Evolutionary conservation across 441 rosid species (phyloP).

Genomic region (Eruca vesicaria): DNA sequence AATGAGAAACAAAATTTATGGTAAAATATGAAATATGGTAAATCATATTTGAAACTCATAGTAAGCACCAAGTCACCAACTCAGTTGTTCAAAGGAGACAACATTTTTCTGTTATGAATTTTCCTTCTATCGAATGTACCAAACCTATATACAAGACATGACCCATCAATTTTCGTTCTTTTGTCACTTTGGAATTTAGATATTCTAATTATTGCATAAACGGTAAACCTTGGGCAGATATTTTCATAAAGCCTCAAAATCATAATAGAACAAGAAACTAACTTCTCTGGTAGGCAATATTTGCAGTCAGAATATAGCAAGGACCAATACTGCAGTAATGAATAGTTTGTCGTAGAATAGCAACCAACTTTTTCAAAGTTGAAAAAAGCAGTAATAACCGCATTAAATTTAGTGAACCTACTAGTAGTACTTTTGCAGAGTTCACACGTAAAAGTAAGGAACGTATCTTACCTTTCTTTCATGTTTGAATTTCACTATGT

Average conservation of each 20-base stretch:
- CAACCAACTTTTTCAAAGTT: constrained; percentile 15
- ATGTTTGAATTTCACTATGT: not conserved
- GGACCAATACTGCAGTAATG: constrained; percentile 7
- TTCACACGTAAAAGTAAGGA: constrained; percentile 5
- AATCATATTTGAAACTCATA: not conserved
- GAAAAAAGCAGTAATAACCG: constrained; percentile 19
- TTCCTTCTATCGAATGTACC: not conserved
- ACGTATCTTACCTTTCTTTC: constrained; percentile 3
- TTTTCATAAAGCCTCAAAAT: not conserved
- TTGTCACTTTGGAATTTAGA: not conserved
- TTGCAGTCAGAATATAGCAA: not conserved
- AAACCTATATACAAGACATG: not conserved
- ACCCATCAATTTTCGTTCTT: not conserved
- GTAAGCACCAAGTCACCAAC: not conserved
- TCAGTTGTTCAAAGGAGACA: not conserved
- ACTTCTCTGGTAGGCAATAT: not conserved
- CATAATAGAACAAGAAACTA: not conserved
- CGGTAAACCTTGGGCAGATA: not conserved
- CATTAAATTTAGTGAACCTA: constrained; percentile 22
- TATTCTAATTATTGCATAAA: not conserved
- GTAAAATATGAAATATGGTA: not conserved
- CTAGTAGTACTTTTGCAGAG: constrained; percentile 15
- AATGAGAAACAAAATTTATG: not conserved
- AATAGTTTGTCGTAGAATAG: constrained; percentile 28
- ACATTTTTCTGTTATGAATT: not conserved